phyloP scores from a whole-genome alignment of 768 basidiomycete species.

The Postia placenta region DNA sequence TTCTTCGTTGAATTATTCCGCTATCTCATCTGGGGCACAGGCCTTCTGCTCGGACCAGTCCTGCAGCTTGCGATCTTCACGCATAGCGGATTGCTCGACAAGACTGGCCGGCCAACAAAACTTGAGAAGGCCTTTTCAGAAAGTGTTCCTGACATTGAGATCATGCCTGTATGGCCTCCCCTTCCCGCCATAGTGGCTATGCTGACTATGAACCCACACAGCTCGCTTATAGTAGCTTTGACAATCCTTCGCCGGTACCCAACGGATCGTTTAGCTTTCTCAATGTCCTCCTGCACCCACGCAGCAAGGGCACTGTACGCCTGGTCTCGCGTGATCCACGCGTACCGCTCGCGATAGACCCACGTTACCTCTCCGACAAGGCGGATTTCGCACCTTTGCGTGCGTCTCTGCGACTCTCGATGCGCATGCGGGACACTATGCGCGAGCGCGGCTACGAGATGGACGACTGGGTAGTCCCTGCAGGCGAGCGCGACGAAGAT shows the following conservation, averaged over 20 bases:
- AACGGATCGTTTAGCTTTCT: constrained; percentile 13
- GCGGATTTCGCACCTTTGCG: constrained; percentile 23
- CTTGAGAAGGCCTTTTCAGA: constrained; percentile 13
- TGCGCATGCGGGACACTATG: constrained; percentile 18
- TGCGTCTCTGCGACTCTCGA: constrained; percentile 12
- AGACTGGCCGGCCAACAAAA: constrained; percentile 7
- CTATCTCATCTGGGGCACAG: constrained; percentile 29
- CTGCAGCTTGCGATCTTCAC: constrained; percentile 28
- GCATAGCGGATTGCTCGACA: constrained; percentile 22
- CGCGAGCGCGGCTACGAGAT: constrained; percentile 11
- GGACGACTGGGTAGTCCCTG: constrained; percentile 21
- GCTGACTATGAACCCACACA: neutral
- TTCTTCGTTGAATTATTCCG: constrained; percentile 27
- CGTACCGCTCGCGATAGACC: constrained; percentile 25
- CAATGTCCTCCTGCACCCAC: constrained; percentile 20
- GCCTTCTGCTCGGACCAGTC: constrained; percentile 26
- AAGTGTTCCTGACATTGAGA: constrained; percentile 34
- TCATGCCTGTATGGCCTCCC: constrained; percentile 24
- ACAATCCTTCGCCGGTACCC: constrained; percentile 1
- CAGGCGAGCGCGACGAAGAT: constrained; percentile 22
- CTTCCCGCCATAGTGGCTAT: neutral
- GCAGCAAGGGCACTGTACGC: constrained; percentile 20
- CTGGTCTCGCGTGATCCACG: constrained; percentile 26
- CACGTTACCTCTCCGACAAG: constrained; percentile 21
- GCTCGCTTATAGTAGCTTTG: constrained; percentile 15